Evolutionary conservation across 139 green algal species (phyloP), one percentile per base, ranked within the genome.

Genomic region (Asterochloris erici): DNA sequence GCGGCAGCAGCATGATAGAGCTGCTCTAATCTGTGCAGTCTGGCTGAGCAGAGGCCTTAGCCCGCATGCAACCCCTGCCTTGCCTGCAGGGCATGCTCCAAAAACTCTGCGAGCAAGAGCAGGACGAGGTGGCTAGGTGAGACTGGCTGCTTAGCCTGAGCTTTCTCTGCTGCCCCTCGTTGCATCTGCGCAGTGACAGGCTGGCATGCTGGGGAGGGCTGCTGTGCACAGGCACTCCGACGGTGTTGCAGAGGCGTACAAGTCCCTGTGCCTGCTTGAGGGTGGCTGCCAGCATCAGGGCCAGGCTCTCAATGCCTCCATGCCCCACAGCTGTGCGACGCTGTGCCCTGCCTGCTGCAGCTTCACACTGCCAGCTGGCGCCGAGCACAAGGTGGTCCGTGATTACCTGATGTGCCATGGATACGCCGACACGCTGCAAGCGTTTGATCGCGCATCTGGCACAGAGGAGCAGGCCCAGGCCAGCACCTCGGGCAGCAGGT

Each of bases 321-420:
- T 54, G 38, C 38, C 38, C 38, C 66, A 73, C 2, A 54, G 38
- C 38, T 54, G 6, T 54, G 38, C 6, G 38, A 54, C 38, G 38
- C 66, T 71, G 21, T 21, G 2, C 68, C 11, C 0, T 17, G 60
- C n/a, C n/a, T 29, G 10, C 10, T 81, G 81, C 81, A 84, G 81
- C 54, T 71, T 75, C 12, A 23, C 62, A 9, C 74, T 84, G 24
- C 68, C 69, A 6, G 29, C 89, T 0, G 84, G 84, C 12, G 81
- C 74, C 23, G 86, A 83, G 14, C 90, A 95, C 83, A 78, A 90
- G 78, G n/a, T 98, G n/a, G 93, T 98, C 47, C 90, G 90, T 12
- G 79, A 85, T 69, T 98, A 97, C 86, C 89, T 98, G 63, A 75
- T 90, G 68, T 89, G 96, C 82, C 91, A 96, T 76, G 94, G 94